Evolutionary conservation across 2,329 filamentous ascomycete species (phyloP), one percentile per base, ranked within the genome.

Genomic region (Alternaria infectoria): DNA sequence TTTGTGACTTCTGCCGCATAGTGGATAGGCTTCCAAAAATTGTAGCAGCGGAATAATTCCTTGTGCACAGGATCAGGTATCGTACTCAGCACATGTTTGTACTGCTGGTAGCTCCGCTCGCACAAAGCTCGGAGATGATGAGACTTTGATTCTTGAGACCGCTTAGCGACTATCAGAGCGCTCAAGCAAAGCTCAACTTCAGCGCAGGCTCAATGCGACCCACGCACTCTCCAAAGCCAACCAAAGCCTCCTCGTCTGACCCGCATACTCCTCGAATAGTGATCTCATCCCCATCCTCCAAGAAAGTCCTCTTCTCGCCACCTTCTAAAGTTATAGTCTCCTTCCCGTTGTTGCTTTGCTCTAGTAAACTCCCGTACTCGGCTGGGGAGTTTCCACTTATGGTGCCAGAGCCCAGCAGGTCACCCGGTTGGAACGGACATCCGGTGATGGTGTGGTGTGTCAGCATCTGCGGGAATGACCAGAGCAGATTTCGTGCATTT

Each of bases 401-500:
- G 2, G 92, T 96, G 4, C 92, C 92, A 3, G 90, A 92, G 3
- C 91, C 92, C 6, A 96, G 81, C 56, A 96, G 79, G 74, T 96
- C 92, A 32, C 92, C 92, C 0, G 89, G 86, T 50, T 88, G 86
- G 84, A 96, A 85, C 4, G 89, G 88, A 77, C 92, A 96, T 6
- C 92, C 92, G 1, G 90, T 91, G 50, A 92, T 86, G 1, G 90
- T 89, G 76, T 95, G 92, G 76, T 95, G 92, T 1, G 92, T 87
- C 44, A 95, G 83, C 91, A 94, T 93, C 77, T 95, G 92, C 5
- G 90, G 87, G 80, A 94, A 95, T 0, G 91, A 93, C 85, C 89
- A 95, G n/a, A 95, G 83, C 11, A 95, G 83, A 72, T 94, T 86
- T 68, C 84, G 87, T 10, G 89, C 86, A 85, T 90, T 64, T 85